Base-by-base conservation (phyloP, 768 basidiomycete species). In the Phanerochaete sordida region DNA sequence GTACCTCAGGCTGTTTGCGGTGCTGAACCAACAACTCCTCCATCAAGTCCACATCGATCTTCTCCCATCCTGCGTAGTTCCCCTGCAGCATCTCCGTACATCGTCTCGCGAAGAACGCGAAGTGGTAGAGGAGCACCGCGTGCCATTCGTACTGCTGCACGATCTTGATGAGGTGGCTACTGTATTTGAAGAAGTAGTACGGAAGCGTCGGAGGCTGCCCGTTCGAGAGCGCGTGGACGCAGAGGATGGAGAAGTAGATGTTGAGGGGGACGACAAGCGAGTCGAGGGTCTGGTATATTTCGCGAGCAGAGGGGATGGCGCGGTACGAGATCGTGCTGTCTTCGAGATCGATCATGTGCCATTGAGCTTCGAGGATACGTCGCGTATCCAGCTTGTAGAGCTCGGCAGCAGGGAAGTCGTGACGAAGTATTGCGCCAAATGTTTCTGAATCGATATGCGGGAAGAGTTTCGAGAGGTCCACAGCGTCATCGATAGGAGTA, bases 331-430 rank as follows among this genome's bases (percentile, higher is more conserved):
- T 51, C 9, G 58, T 60, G 46, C 64, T 68, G 39, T 71, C 68
- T 37, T 71, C 68, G 28, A 71, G 62, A 49, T 71, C 67, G 56
- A 69, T 57, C 54, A 71, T 52, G 59, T 69, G 58, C 68, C 68
- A 71, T 59, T 66, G 61, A 24, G 67, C 64, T 56, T 71, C 70
- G 39, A 67, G 60, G 47, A 71, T 67, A 39, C 70, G 70, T 5
- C 70, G 66, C n/a, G 70, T 68, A 63, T 71, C 70, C 45, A 71
- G 68, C 65, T 71, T 69, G 63, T 69, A 71, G 43, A 71, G 52
- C 56, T 71, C 68, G 45, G 59, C 62, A 31, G 62, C 68, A 24
- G 65, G 62, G 21, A 71, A 63, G 28, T 68, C 64, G 52, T 71
- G 70, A 31, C 61, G 49, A 46, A 69, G 58, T 31, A 69, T 63